phyloP scores from a whole-genome alignment of 78 protist species.

The Tieghemostelium lacteum region DNA sequence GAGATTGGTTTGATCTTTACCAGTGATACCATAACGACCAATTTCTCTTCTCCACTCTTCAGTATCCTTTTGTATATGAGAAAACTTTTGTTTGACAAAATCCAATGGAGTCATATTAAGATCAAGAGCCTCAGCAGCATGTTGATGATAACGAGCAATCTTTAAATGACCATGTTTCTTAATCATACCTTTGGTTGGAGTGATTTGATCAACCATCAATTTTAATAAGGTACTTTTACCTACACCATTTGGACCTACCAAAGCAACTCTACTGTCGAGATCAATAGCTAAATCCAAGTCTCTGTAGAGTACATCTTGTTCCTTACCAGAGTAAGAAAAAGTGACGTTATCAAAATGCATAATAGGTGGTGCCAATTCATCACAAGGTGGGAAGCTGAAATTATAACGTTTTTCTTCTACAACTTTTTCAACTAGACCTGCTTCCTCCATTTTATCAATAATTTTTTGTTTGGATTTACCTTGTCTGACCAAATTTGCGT shows the following conservation, averaged over 20 bases:
- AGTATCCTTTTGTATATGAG: conserved; percentile 64
- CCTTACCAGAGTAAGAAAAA: conserved; percentile 92
- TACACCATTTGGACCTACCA: conserved; percentile 98
- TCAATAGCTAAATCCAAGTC: conserved; percentile 91
- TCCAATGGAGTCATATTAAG: conserved; percentile 78
- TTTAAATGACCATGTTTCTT: conserved; percentile 85
- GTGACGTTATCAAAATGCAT: conserved; percentile 85
- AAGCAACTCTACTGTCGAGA: conserved; percentile 90
- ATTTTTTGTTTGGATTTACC: conserved; percentile 72
- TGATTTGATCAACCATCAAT: conserved; percentile 91
- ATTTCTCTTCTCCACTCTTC: conserved; percentile 82
- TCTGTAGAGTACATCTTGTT: conserved; percentile 83
- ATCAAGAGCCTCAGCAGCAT: conserved; percentile 78
- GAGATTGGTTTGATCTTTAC: conserved; percentile 79
- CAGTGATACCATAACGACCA: conserved; percentile 92
- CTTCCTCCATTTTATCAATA: conserved; percentile 90
- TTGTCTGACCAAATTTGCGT: conserved; percentile 86
- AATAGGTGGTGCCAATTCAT: conserved; percentile 92
- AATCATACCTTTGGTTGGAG: conserved; percentile 88
- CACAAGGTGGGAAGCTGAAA: conserved; percentile 90
- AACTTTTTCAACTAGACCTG: conserved; percentile 89
- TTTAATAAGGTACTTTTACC: conserved; percentile 96
- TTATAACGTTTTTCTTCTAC: conserved; percentile 71
- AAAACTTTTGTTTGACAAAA: conserved; percentile 70
- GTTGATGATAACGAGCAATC: conserved; percentile 90